Evolutionary conservation across 305 asterid genomes (phyloP), one percentile per base, ranked within the genome.

Genomic region (Solanum hybrid): DNA sequence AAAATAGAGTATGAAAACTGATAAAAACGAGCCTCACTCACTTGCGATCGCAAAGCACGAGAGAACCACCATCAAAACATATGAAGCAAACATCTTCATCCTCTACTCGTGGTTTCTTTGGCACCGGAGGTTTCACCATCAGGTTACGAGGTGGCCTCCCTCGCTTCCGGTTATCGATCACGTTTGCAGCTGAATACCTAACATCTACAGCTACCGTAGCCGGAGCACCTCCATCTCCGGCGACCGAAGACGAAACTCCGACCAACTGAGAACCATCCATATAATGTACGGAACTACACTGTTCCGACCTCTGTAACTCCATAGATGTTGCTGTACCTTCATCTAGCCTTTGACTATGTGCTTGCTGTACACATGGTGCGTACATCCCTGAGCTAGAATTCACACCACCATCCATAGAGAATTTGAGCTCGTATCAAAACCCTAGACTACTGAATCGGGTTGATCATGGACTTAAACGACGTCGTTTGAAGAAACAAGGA

Each of bases 11-110:
- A 24, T 17, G 24, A 75, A 32, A 31, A 75, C 80, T 16, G 80
- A 14, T 26, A 88, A 79, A 66, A 78, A 51, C n/a, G 26, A 79
- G 29, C 14, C 64, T 88, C 31, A 91, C 93, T 92, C 88, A 71
- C 92, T 94, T 91, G 92, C 95, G 95, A 93, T 96, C 98, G 88
- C 98, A 96, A 40, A 96, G 94, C 7, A 96, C 97, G 27, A 96
- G 93, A 27, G 94, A 92, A 64, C 98, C 98, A 34, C 98, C 98
- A 89, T 96, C 98, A 46, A 95, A 96, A 93, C 98, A 96, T 72
- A 96, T 94, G 72, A 96, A 96, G 90, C 98, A 96, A 88, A 96
- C 97, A 88, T 94, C 98, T 72, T 95, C 98, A 56, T 92, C 98
- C 89, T 94, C 95, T 16, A 90, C 92, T 51, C 79, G 86, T 16